Conservation (phyloP, 2,329 filamentous ascomycete genomes). For the Phialophora verrucosa region DNA sequence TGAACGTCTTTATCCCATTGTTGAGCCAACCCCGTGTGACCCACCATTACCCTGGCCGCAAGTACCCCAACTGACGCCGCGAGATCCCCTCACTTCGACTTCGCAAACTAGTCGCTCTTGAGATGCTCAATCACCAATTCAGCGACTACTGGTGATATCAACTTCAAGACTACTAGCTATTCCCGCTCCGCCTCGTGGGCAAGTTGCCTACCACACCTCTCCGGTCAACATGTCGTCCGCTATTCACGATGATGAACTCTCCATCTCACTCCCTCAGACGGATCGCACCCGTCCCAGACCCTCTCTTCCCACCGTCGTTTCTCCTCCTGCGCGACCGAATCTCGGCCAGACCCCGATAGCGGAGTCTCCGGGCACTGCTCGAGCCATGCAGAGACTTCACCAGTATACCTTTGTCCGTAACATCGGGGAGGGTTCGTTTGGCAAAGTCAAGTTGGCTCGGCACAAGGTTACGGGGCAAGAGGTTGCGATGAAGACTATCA, state of each 20-base stretch:
- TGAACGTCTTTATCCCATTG: neutral
- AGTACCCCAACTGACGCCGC: constrained; percentile 1
- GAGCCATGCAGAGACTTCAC: constrained; percentile 81
- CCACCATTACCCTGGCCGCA: neutral
- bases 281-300: constrained; percentile 38
- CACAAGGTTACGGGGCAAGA: constrained; percentile 92
- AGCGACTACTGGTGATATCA: constrained; percentile 35
- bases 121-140: constrained; percentile 32
- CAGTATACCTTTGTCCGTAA: constrained; percentile 91
- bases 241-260: constrained; percentile 48
- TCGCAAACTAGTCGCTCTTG: constrained; percentile 4
- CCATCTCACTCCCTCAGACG: constrained; percentile 44
- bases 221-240: constrained; percentile 44
- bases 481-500: constrained; percentile 97
- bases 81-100: constrained; percentile 1
- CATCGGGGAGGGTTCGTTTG: constrained; percentile 94
- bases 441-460: constrained; percentile 96
- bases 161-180: neutral
- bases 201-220: constrained; percentile 6
- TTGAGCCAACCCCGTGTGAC: neutral
- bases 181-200: neutral
- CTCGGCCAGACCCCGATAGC: constrained; percentile 37
- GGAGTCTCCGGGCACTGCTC: constrained; percentile 55
- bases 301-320: constrained; percentile 37
- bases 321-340: constrained; percentile 34